Percentiles rank a stretch among this genome's conserved stretches.
Conservation (phyloP, 2,329 filamentous ascomycete species). For the Penicillium sp. region DNA sequence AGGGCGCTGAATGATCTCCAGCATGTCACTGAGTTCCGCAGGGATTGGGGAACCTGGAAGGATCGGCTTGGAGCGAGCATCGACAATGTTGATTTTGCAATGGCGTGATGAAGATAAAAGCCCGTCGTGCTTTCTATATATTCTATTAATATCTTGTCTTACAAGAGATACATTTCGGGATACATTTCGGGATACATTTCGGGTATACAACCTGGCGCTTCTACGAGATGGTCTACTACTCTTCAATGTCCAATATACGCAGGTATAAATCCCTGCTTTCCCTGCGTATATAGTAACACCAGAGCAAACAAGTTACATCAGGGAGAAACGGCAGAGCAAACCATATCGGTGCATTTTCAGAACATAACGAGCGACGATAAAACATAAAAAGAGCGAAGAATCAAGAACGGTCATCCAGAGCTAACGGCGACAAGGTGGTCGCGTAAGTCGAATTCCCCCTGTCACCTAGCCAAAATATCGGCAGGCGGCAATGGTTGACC, state of each 20-base stretch:
- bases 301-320: not conserved
- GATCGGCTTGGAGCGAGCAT: slow-evolving; percentile 26
- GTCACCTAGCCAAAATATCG: slow-evolving; percentile 8
- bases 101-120: not conserved
- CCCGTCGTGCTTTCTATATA: not conserved
- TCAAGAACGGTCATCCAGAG: slow-evolving; percentile 10
- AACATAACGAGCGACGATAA: slow-evolving; percentile 13
- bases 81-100: not conserved
- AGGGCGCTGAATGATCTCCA: slow-evolving; percentile 33
- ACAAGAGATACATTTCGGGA: not conserved
- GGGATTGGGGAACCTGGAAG: slow-evolving; percentile 41
- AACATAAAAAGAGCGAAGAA: slow-evolving; percentile 16
- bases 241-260: not conserved
- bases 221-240: not conserved
- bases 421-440: slow-evolving; percentile 12
- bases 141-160: not conserved
- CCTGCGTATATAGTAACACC: not conserved
- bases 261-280: not conserved
- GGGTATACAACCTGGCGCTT: not conserved
- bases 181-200: not conserved
- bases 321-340: slow-evolving; percentile 3
- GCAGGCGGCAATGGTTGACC: slow-evolving; percentile 14
- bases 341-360: slow-evolving; percentile 11
- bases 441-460: slow-evolving; percentile 8
- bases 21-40: slow-evolving; percentile 37